Conservation (phyloP, 176 grass and related monocot genomes). For the Musa schizocarpa region DNA sequence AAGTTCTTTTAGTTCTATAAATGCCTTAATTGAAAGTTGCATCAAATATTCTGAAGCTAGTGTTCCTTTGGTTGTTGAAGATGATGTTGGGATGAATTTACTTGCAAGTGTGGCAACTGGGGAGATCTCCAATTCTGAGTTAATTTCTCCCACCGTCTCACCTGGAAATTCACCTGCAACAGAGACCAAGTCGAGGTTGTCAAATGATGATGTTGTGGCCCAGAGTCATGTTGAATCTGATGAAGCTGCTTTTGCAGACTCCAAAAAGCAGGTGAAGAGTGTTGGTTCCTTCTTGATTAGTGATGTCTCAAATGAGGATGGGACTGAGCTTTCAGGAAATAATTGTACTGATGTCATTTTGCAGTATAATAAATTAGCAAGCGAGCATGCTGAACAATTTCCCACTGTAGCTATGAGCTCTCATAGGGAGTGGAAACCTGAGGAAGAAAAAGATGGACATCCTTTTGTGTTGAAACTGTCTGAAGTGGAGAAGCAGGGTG, state of each 20-base stretch:
- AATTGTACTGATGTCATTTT: slow-evolving; percentile 4
- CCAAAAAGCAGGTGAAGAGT: slow-evolving; percentile 30
- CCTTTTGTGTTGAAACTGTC: background rate
- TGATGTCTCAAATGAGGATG: slow-evolving; percentile 5
- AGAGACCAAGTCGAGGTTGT: slow-evolving; percentile 34
- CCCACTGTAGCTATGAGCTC: background rate
- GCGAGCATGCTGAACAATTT: slow-evolving; percentile 7
- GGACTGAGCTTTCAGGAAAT: background rate
- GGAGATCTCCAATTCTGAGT: slow-evolving; percentile 84
- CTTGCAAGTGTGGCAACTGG: slow-evolving; percentile 86
- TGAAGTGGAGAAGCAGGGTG: background rate
- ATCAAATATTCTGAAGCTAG: slow-evolving; percentile 56
- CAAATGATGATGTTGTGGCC: slow-evolving; percentile 24
- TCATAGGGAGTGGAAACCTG: slow-evolving; percentile 18
- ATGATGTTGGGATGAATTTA: slow-evolving; percentile 88
- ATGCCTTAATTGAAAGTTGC: slow-evolving; percentile 76
- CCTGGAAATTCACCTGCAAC: slow-evolving; percentile 32
- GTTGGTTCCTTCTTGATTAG: slow-evolving; percentile 16
- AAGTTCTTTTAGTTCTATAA: slow-evolving; percentile 79
- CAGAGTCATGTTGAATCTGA: slow-evolving; percentile 31
- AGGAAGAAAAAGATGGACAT: slow-evolving; percentile 9
- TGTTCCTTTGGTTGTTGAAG: slow-evolving; percentile 47
- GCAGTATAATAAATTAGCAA: slow-evolving; percentile 9
- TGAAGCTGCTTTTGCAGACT: slow-evolving; percentile 22
- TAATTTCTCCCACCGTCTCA: slow-evolving; percentile 47